Evolutionary conservation across 1,284 basidiomycete species (phyloP), one percentile per base, ranked within the genome.

Genomic region (Schizophyllum commune): DNA sequence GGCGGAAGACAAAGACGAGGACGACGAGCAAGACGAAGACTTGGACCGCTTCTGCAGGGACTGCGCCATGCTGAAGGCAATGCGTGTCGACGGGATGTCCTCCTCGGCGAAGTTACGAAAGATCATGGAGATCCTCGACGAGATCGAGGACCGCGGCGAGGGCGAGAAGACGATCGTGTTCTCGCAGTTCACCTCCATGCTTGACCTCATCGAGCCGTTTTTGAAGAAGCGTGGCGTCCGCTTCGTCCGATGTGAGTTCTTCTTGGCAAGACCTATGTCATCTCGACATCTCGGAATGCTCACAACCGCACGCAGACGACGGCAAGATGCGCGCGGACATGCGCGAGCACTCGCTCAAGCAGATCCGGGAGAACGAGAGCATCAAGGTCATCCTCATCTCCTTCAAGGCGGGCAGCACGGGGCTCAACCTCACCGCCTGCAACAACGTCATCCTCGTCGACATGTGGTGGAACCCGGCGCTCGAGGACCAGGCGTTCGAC

Each of bases 401-500:
- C 0, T 96, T 98, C 85, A 98, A 97, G 73, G 94, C 95, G 13
- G 95, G 95, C 1, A 92, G 89, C 69, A 94, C 92, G 1, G 94
- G 95, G 58, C 81, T 99, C 52, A 99, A 99, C 72, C 71, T 99
- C 68, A 98, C 95, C 0, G 89, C 87, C 59, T 98, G 96, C 76
- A 96, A 94, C 73, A 92, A 95, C 65, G 95, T 97, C 57, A 91
- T 97, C 66, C 80, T 98, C 5, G 85, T 92, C 64, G 96, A 98
- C 71, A 74, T 97, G 58, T 98, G 96, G 96, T 98, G 94, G 92
- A 96, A 95, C 73, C 91, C 92, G 13, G 92, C 91, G 0, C 79
- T 93, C 3, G 91, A 94, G 82, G 91, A 94, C 65, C 95, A 98
- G 78, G 95, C 95, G 0, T 96, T 96, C 68, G 96, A 98, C 72